Evolutionary conservation across 2,329 filamentous ascomycete genomes (phyloP).

Genomic region (Microascus cirrosus): DNA sequence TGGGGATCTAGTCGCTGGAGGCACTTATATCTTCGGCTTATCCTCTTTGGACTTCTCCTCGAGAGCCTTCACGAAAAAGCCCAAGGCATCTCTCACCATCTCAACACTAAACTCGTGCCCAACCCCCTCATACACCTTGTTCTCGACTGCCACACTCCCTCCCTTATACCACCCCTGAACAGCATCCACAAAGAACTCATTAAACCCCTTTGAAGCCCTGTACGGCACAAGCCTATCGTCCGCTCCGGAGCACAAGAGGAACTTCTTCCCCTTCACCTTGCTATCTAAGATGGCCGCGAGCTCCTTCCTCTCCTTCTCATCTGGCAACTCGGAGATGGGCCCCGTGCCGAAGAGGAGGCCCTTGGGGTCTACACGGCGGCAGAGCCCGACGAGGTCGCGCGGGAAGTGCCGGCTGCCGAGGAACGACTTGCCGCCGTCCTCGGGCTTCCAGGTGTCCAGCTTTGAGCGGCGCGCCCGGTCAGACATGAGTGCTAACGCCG

Average conservation of each 20-base stretch:
- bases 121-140: slow-evolving; percentile 56
- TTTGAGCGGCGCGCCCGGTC: slow-evolving; percentile 67
- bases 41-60: slow-evolving; percentile 15
- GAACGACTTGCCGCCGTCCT: slow-evolving; percentile 50
- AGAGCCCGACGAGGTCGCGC: slow-evolving; percentile 47
- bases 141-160: slow-evolving; percentile 45
- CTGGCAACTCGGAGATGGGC: slow-evolving; percentile 17
- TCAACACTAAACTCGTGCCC: slow-evolving; percentile 57
- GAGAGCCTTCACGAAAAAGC: slow-evolving; percentile 46
- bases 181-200: slow-evolving; percentile 49
- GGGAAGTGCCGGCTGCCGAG: slow-evolving; percentile 74
- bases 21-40: background rate
- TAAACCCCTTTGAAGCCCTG: slow-evolving; percentile 44
- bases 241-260: slow-evolving; percentile 54
- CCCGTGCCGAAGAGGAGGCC: slow-evolving; percentile 54
- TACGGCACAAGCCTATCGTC: slow-evolving; percentile 67
- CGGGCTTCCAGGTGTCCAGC: slow-evolving; percentile 45
- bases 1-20: background rate
- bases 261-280: slow-evolving; percentile 47
- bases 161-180: slow-evolving; percentile 40
- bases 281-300: slow-evolving; percentile 33
- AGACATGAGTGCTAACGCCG: slow-evolving; percentile 48
- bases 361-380: slow-evolving; percentile 62
- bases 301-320: slow-evolving; percentile 26
- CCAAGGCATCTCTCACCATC: slow-evolving; percentile 57